Evolutionary conservation across 441 rosid species (phyloP).

Genomic region (Corymbia citriodora): DNA sequence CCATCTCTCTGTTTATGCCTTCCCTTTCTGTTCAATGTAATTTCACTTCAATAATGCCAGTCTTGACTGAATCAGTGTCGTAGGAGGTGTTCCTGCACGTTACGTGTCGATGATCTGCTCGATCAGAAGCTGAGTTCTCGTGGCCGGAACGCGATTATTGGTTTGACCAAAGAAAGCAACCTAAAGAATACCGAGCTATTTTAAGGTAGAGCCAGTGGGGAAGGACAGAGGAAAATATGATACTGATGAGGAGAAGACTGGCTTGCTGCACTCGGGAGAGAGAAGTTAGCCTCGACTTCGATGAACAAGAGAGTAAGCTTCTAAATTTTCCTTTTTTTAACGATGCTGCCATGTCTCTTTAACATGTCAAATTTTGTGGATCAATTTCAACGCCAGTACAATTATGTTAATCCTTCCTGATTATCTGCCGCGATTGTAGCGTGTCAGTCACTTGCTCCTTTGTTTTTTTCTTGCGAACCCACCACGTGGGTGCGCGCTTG

Average conservation of each 20-base stretch:
- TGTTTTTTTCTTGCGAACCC: slow-evolving; percentile 3
- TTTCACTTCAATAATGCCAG: neutral
- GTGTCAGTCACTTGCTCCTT: neutral
- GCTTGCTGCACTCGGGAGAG: slow-evolving; percentile 66
- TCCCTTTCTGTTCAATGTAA: neutral
- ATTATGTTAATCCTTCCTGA: neutral
- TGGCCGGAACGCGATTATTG: neutral
- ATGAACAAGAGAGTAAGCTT: slow-evolving; percentile 72
- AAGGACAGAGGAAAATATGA: slow-evolving; percentile 15
- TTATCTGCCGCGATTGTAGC: slow-evolving; percentile 9
- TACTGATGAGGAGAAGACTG: slow-evolving; percentile 55
- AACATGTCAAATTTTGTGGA: neutral
- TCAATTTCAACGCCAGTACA: neutral
- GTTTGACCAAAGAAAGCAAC: neutral
- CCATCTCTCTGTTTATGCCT: neutral
- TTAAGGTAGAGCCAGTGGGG: neutral
- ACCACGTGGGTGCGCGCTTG: slow-evolving; percentile 12
- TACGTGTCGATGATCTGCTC: neutral
- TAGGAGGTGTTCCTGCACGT: neutral
- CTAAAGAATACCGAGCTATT: neutral
- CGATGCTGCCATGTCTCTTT: neutral
- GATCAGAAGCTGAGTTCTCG: neutral
- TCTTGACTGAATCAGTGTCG: neutral
- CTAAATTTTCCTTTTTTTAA: neutral
- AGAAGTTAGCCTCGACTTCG: slow-evolving; percentile 70